Conservation (phyloP, 192 early-diverging fungal species). For the Radiomyces spectabilis region DNA sequence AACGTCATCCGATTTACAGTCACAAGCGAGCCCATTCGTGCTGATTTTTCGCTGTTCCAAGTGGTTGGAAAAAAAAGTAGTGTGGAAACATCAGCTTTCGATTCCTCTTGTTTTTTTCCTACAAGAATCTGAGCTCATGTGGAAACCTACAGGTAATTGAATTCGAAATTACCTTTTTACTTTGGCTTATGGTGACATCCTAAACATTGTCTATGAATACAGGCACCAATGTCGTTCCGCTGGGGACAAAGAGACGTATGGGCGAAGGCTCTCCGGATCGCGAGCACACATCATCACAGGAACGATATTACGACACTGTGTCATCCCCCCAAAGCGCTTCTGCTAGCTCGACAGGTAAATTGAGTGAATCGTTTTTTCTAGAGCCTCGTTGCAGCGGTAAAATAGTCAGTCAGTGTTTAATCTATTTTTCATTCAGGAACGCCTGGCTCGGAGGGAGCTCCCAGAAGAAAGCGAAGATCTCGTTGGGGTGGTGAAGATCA, state of each 20-base stretch:
- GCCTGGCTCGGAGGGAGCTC: constrained; percentile 2
- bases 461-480: constrained; percentile 64
- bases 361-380: not conserved
- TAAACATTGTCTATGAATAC: not conserved
- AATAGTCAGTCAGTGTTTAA: not conserved
- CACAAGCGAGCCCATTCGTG: too few relatives aligned
- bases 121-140: constrained; percentile 6
- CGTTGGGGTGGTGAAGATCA: constrained; percentile 84
- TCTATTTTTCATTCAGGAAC: constrained; percentile 1
- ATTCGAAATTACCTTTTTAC: not conserved
- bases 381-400: not conserved
- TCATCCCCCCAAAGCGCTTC: not conserved
- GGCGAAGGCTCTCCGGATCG: too few relatives aligned
- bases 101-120: not conserved
- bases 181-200: too few relatives aligned
- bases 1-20: too few relatives aligned
- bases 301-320: not conserved
- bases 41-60: too few relatives aligned
- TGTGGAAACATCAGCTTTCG: too few relatives aligned
- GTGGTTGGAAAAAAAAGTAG: too few relatives aligned
- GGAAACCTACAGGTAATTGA: constrained; percentile 11
- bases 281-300: too few relatives aligned
- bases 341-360: not conserved
- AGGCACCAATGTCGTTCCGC: constrained; percentile 22
- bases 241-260: constrained; percentile 9